phyloP scores from a whole-genome alignment of 371 early-diverging fungal genomes.

The Fennellomyces sp. region DNA sequence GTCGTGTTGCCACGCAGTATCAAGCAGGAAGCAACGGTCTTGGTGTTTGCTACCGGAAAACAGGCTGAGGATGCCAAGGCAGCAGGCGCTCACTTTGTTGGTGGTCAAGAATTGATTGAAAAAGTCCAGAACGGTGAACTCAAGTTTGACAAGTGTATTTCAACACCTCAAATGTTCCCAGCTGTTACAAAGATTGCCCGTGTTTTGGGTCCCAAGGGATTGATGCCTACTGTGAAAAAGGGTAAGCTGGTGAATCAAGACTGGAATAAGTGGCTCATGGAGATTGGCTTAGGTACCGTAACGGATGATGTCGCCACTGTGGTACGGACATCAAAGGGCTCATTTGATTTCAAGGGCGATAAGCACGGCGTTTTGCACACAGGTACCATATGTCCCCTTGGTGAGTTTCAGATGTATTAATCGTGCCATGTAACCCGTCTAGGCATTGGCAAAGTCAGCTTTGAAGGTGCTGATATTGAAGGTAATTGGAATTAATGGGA shows the following conservation, averaged over 20 bases:
- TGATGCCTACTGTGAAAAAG: slow-evolving; percentile 95
- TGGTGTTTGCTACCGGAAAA: slow-evolving; percentile 83
- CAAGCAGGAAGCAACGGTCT: slow-evolving; percentile 61
- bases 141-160: slow-evolving; percentile 84
- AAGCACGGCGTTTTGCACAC: slow-evolving; percentile 74
- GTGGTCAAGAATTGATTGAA: slow-evolving; percentile 86
- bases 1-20: slow-evolving; percentile 70
- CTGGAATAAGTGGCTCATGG: background rate
- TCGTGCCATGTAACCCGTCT: background rate
- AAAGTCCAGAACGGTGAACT: slow-evolving; percentile 65
- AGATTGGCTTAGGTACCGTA: slow-evolving; percentile 63
- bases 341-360: slow-evolving; percentile 81
- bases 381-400: slow-evolving; percentile 35
- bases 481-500: slow-evolving; percentile 10
- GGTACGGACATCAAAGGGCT: slow-evolving; percentile 64
- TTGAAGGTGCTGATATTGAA: slow-evolving; percentile 58
- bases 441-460: slow-evolving; percentile 58
- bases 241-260: slow-evolving; percentile 40
- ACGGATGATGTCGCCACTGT: slow-evolving; percentile 69
- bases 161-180: slow-evolving; percentile 90
- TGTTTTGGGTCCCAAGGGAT: slow-evolving; percentile 90
- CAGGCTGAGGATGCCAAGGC: slow-evolving; percentile 83
- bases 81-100: slow-evolving; percentile 84
- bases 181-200: slow-evolving; percentile 90
- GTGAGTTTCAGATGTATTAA: background rate